phyloP scores from a whole-genome alignment of 1,139 yeast genomes.

The Arxiozyma slooffiae region DNA sequence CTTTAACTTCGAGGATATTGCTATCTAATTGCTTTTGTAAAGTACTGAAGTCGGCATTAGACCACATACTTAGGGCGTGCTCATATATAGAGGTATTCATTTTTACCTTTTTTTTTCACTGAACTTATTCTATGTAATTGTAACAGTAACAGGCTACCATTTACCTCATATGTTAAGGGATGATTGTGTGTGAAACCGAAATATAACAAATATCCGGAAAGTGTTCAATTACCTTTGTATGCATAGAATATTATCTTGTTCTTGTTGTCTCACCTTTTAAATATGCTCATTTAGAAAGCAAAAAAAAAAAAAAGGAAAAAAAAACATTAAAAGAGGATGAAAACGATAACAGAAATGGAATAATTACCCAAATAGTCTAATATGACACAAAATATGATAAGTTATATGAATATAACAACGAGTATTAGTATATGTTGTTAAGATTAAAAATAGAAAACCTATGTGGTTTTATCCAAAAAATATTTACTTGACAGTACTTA shows the following conservation, averaged over 20 bases:
- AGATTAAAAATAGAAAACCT: no score
- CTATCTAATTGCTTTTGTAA: slow-evolving; percentile 66
- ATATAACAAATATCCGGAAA: not conserved
- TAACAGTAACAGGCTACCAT: not conserved
- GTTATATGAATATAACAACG: no score
- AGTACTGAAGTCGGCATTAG: slow-evolving; percentile 56
- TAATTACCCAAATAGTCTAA: not conserved
- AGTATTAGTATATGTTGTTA: no score
- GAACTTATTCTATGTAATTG: not conserved
- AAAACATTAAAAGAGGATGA: not conserved
- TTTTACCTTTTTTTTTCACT: not conserved
- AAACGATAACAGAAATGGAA: not conserved
- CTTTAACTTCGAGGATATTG: slow-evolving; percentile 64
- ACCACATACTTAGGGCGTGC: slow-evolving; percentile 69
- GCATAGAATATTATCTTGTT: not conserved
- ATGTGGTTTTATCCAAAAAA: no score
- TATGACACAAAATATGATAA: not conserved
- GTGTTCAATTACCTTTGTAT: not conserved
- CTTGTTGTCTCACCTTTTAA: not conserved
- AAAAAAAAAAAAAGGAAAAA: not conserved
- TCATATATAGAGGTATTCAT: slow-evolving; percentile 36
- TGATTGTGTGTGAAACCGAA: no score
- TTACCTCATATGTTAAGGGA: not conserved
- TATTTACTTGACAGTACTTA: no score
- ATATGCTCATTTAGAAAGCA: not conserved